phyloP scores from a whole-genome alignment of 169 alveolate genomes.

The Ichthyophthirius multifiliis region DNA sequence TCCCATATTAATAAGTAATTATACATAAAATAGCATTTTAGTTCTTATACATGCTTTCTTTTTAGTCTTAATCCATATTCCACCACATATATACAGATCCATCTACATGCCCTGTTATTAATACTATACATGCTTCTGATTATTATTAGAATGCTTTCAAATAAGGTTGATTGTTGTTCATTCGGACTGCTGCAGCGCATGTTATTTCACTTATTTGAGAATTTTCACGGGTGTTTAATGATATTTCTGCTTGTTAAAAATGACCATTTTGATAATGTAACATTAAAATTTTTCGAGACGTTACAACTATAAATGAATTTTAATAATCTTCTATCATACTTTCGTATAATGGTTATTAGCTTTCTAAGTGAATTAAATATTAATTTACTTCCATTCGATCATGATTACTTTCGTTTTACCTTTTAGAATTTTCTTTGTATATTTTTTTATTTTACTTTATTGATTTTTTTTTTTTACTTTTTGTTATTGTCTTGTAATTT shows the following conservation, averaged over 20 bases:
- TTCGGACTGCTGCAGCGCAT: slow-evolving; percentile 35
- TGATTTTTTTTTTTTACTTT: neutral
- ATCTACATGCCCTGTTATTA: slow-evolving; percentile 74
- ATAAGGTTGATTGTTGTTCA: slow-evolving; percentile 13
- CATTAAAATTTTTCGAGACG: slow-evolving; percentile 9
- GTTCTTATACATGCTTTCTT: slow-evolving; percentile 43
- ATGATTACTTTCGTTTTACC: no score
- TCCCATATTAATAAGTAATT: slow-evolving; percentile 18
- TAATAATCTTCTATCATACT: slow-evolving; percentile 18
- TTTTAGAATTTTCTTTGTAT: slow-evolving; percentile 1
- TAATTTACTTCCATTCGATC: neutral
- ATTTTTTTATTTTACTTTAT: neutral
- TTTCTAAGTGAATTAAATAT: neutral
- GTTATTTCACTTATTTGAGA: slow-evolving; percentile 20
- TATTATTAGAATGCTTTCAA: slow-evolving; percentile 35
- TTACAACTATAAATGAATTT: slow-evolving; percentile 32
- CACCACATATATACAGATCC: slow-evolving; percentile 70
- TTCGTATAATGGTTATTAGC: neutral
- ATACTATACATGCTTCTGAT: slow-evolving; percentile 27
- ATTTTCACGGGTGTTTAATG: neutral
- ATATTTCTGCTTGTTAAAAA: slow-evolving; percentile 21
- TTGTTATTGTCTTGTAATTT: neutral
- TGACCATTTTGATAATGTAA: slow-evolving; percentile 20
- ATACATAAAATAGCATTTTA: neutral
- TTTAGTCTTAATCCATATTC: slow-evolving; percentile 36